Base-by-base conservation (phyloP, 2,329 filamentous ascomycete species). In the Cordyceps cateniannulata region DNA sequence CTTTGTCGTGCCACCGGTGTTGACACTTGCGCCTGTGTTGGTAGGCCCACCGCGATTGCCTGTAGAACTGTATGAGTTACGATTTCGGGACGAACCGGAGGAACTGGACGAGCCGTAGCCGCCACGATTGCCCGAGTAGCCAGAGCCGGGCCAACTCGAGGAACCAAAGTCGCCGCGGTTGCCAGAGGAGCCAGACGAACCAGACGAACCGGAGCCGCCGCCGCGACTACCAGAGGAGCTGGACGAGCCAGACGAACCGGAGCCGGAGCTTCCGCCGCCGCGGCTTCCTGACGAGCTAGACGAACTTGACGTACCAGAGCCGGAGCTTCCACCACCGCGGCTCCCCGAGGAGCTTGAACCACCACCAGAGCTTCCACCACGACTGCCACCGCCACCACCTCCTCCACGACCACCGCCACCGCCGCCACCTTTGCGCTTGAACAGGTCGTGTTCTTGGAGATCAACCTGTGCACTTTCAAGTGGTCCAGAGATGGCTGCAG, bases 401-500 rank as follows among this genome's bases (percentile, higher is more conserved):
- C 85, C 84, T n/a, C 79, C 78, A 62, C 77, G 72, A 20, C 78
- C 75, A 53, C 82, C 81, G 12, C 80, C 73, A 9, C 81, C 82
- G 7, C 84, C 84, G 52, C 85, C 84, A 40, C 84, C 84, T 66
- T 82, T 82, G 64, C 85, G 79, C 75, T 85, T 86, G 75, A 77
- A 85, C 24, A 86, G 71, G 35, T 84, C 77, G 58, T 79, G 70
- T 58, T 72, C 68, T 29, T 73, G 66, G 27, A 64, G 58, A 42
- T 66, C 64, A 8, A 68, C 65, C 12, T 62, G 56, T 9, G 66
- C 60, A 65, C 64, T 62, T 58, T 56, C 29, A 16, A 48, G 44
- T 10, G 51, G 51, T 29, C 57, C 51, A 27, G 50, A 27, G 25
- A 62, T 51, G 52, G 47, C 61, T 5, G 50, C 35, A 10, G 61